These are phyloP conservation scores for Aspergillus cristatus DNA, from an alignment of 495 filamentous ascomycete genomes.

Conservation along the genomic window DNA sequence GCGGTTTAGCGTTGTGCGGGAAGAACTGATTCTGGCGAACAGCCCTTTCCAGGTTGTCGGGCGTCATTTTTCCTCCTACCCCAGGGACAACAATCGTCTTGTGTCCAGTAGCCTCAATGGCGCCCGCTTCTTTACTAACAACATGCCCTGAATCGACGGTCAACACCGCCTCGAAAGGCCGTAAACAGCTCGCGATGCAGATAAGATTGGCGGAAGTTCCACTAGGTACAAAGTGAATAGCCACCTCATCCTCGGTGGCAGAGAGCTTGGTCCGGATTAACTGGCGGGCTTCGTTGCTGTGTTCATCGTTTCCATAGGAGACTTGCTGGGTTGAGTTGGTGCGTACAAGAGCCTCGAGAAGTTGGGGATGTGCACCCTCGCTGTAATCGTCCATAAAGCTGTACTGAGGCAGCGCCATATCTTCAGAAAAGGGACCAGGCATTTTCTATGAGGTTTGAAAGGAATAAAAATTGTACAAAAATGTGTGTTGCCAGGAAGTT, in stretches of 20 bases:
- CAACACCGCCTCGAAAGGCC: slow-evolving; percentile 35
- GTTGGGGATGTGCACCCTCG: slow-evolving; percentile 36
- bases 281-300: slow-evolving; percentile 20
- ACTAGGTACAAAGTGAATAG: slow-evolving; percentile 36
- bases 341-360: slow-evolving; percentile 31
- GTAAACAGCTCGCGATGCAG: slow-evolving; percentile 34
- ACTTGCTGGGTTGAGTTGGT: slow-evolving; percentile 32
- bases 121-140: slow-evolving; percentile 34
- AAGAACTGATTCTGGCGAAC: slow-evolving; percentile 31
- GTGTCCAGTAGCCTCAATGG: slow-evolving; percentile 38
- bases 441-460: too few relatives aligned
- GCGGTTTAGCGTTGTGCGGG: slow-evolving; percentile 37
- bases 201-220: slow-evolving; percentile 38
- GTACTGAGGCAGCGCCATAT: slow-evolving; percentile 13
- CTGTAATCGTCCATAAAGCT: slow-evolving; percentile 40
- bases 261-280: slow-evolving; percentile 23
- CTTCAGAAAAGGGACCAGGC: too few relatives aligned
- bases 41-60: slow-evolving; percentile 24
- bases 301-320: slow-evolving; percentile 32
- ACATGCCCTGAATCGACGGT: slow-evolving; percentile 35
- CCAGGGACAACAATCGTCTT: slow-evolving; percentile 33
- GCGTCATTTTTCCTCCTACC: slow-evolving; percentile 32
- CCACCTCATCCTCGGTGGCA: slow-evolving; percentile 27
- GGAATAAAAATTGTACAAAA: too few relatives aligned
- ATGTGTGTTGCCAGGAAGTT: too few relatives aligned